Base-by-base conservation (phyloP, 1,284 basidiomycete genomes). In the Bondarzewia mesenterica region DNA sequence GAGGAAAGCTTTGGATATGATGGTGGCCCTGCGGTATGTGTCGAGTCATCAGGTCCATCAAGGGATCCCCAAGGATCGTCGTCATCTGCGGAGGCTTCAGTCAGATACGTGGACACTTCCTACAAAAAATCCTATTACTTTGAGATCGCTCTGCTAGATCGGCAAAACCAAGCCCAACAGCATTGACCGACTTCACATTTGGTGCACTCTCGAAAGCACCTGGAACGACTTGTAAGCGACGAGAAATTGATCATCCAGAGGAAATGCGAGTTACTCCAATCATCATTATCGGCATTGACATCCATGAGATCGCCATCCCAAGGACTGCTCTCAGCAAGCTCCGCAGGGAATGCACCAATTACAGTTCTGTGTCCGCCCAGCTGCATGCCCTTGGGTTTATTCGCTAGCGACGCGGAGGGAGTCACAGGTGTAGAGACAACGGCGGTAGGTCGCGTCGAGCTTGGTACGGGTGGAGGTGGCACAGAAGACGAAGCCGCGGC, bases 251-350 rank as follows among this genome's bases (percentile, higher is more conserved):
- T 5, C 22, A 40, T 14, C 41, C 32, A 16, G 47, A 46, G 23
- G 16, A 42, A 32, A 7, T n/a, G n/a, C n/a, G n/a, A 71, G 77
- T 61, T 60, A 89, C 90, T 87, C 93, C 93, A 96, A 62, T 96
- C 93, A 59, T 85, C 93, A 27, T 83, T 77, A 57, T 96, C 92
- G 1, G 88, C 91, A 60, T 93, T 85, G 7, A 96, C 82, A 58
- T 96, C 92, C 64, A 95, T 94, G 48, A 95, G 65, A 63, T 95
- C 89, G 23, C 80, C 81, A 44, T 64, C 73, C 4, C 81, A 84
- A 83, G 86, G 91, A 0, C 79, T 76, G 59, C 82, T 80, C 35
- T 84, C 78, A 7, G 75, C 78, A 44, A 86, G 65, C 48, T 78
- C 73, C 4, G 75, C 72, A 8, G 74, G 72, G 2, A 78, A 54